A percentile compares a stretch with the other conserved stretches of the same genome.
Conservation (phyloP, 2,329 filamentous ascomycete genomes). For the Metarhizium sp. region DNA sequence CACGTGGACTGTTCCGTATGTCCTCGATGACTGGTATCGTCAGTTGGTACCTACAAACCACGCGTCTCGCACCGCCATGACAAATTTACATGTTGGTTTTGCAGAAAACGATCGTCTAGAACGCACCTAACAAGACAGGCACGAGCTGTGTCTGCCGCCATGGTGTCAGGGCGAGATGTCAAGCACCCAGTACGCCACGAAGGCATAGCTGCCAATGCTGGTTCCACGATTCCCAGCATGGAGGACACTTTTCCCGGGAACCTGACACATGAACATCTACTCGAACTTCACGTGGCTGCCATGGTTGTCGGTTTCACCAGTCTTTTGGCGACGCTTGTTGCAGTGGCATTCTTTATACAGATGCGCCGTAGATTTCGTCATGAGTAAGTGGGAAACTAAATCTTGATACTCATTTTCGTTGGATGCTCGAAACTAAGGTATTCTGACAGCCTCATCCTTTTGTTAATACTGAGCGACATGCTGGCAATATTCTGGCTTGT, state of each 20-base stretch:
- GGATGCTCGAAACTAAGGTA: neutral
- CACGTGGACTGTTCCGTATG: neutral
- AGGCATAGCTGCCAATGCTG: neutral
- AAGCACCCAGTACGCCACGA: neutral
- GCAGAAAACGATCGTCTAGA: neutral
- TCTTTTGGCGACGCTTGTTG: slow-evolving; percentile 42
- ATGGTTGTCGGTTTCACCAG: slow-evolving; percentile 41
- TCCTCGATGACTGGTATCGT: no score
- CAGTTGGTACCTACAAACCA: neutral
- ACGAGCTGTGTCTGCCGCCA: neutral
- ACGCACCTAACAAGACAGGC: neutral
- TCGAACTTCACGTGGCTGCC: slow-evolving; percentile 18
- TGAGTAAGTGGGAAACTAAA: slow-evolving; percentile 20
- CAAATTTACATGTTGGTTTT: neutral
- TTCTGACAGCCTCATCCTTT: slow-evolving; percentile 54
- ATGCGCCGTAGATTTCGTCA: slow-evolving; percentile 70
- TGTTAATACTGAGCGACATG: slow-evolving; percentile 64
- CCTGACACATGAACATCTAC: slow-evolving; percentile 9
- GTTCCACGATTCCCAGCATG: neutral
- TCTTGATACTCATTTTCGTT: neutral
- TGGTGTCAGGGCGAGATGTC: neutral
- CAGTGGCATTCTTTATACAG: slow-evolving; percentile 62
- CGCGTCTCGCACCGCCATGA: neutral
- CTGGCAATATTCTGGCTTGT: slow-evolving; percentile 62
- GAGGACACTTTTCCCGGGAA: neutral